These are phyloP conservation scores for Termitomyces sp. DNA, from an alignment of 768 basidiomycete genomes.

Conservation along the genomic window DNA sequence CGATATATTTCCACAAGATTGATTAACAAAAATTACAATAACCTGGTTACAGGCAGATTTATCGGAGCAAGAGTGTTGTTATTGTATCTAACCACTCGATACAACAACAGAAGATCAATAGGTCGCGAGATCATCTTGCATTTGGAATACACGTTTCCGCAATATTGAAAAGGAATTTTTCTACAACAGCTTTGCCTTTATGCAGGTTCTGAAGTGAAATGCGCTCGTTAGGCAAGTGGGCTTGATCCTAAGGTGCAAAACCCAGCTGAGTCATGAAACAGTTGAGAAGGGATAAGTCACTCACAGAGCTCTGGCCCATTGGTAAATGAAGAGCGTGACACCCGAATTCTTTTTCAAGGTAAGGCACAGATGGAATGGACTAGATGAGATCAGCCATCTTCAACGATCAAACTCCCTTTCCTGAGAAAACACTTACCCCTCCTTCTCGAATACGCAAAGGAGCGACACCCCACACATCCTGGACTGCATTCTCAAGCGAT, in stretches of 20 bases:
- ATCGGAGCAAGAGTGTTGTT: not conserved
- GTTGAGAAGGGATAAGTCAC: slow-evolving; percentile 17
- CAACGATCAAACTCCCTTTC: not conserved
- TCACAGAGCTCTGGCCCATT: slow-evolving; percentile 84
- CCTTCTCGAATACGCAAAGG: slow-evolving; percentile 91
- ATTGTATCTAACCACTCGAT: too few species aligned
- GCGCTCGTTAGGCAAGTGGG: slow-evolving; percentile 90
- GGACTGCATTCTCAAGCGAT: slow-evolving; percentile 75
- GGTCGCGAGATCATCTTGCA: not conserved
- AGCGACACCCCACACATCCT: slow-evolving; percentile 80
- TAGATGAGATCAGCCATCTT: slow-evolving; percentile 19
- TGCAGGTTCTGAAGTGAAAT: slow-evolving; percentile 80
- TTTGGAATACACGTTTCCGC: slow-evolving; percentile 22
- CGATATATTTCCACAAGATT: not conserved
- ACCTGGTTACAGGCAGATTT: not conserved
- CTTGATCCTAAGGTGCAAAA: slow-evolving; percentile 60
- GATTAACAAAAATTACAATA: not conserved
- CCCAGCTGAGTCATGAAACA: not conserved
- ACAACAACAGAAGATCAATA: not conserved
- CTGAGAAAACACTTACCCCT: slow-evolving; percentile 50
- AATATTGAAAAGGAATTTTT: slow-evolving; percentile 61
- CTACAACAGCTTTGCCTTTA: slow-evolving; percentile 70
- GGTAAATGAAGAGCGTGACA: slow-evolving; percentile 92
- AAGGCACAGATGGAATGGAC: slow-evolving; percentile 94
- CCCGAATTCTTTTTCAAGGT: slow-evolving; percentile 84